Base-by-base conservation (phyloP, 345 rosid genomes). In the Anacardium occidentale region DNA sequence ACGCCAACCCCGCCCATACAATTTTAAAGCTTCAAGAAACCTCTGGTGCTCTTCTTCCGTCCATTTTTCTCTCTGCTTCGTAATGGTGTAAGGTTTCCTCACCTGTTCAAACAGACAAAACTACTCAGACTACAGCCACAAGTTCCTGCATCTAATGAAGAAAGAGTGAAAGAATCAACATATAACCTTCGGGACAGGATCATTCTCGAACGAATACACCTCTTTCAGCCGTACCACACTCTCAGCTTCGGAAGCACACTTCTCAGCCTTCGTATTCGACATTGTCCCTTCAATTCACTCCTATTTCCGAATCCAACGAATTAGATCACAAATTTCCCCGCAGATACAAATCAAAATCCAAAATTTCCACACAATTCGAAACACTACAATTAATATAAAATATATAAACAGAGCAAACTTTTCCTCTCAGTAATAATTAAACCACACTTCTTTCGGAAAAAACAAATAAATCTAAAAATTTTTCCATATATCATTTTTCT, bases 11-110 rank as follows among this genome's bases (percentile, higher is more conserved):
- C 96, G 96, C 60, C 97, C 97, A 68, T 86, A 90, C 68, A 94
- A 75, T 81, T 88, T 86, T 10, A 94, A 74, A 78, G 98, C 98
- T 73, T 94, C 97, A 64, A 94, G 90, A 77, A 94, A 94, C 84
- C 77, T 89, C 66, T 83, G 82, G 71, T 91, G 97, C 84, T 94
- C 98, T 74, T 84, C 91, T 37, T 90, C 93, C 0, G 90, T 90
- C 98, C 98, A 94, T 76, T 87, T 90, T 53, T 91, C 97, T 68
- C 98, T 86, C 64, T 90, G 96, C 67, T 94, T 94, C 0, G 91
- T 84, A 18, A 89, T 91, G 9, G 84, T 90, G 72, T 94, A 94
- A 3, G 98, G 97, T 74, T 91, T 88, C 70, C 98, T 86, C 70
- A 75, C 83, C 97, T 93, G 70, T 13, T 75, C 40, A 45, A 68